These are phyloP conservation scores for Fusarium tricinctum DNA, from an alignment of 2,329 filamentous ascomycete genomes.

Conservation along the genomic window DNA sequence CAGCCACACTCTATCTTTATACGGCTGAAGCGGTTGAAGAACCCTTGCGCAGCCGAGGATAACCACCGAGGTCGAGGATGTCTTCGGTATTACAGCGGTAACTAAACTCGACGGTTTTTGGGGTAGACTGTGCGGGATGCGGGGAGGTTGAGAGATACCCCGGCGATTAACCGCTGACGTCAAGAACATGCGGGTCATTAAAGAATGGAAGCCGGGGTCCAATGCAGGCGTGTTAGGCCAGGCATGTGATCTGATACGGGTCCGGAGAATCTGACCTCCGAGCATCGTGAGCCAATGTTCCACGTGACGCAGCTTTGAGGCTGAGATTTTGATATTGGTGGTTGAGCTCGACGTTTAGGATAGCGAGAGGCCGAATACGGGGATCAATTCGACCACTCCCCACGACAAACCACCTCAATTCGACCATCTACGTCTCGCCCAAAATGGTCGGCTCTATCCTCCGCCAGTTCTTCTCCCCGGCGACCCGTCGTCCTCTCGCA, in stretches of 20 bases:
- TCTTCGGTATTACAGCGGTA: constrained; percentile 42
- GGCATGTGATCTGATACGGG: constrained; percentile 42
- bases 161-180: constrained; percentile 51
- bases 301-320: constrained; percentile 42
- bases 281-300: not conserved
- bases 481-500: constrained; percentile 49
- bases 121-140: constrained; percentile 21
- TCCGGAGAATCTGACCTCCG: constrained; percentile 34
- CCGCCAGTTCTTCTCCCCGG: constrained; percentile 54
- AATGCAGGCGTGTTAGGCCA: not conserved
- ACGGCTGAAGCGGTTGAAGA: constrained; percentile 42
- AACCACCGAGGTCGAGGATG: constrained; percentile 41
- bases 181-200: constrained; percentile 22
- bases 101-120: constrained; percentile 26
- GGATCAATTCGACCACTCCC: constrained; percentile 27
- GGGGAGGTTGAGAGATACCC: constrained; percentile 13
- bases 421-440: constrained; percentile 42
- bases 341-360: constrained; percentile 28
- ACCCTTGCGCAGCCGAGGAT: constrained; percentile 48
- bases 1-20: constrained; percentile 20
- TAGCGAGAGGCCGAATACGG: constrained; percentile 32
- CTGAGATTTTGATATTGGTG: constrained; percentile 47
- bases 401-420: not conserved
- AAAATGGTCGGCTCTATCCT: constrained; percentile 56
- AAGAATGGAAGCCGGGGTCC: constrained; percentile 15